Evolutionary conservation across 768 basidiomycete genomes (phyloP), one percentile per base, ranked within the genome.

Genomic region (Suillus subluteus): DNA sequence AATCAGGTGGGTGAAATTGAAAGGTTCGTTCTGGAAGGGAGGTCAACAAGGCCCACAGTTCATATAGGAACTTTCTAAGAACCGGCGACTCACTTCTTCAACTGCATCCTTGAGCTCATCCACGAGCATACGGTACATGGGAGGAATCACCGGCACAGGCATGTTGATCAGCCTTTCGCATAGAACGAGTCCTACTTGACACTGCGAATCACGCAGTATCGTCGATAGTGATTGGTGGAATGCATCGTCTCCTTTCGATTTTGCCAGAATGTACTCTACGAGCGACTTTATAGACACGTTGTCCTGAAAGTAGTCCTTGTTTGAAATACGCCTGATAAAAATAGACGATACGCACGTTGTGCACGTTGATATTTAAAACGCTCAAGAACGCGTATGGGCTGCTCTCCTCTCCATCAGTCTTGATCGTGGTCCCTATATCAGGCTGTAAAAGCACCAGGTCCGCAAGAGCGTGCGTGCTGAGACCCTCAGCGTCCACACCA

Each of bases 111-210:
- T 81, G n/a, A 98, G 81, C 76, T 99, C 97, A 58, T 92, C 88
- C 0, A 82, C 79, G 30, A 99, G 83, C 92, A 98, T 95, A 54
- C 83, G 83, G 77, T 96, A 98, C 89, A 98, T 91, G 1, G 95
- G 96, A 6, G 95, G 91, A 11, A 96, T 84, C 43, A 96, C 88
- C 71, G 98, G 94, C 16, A 95, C 91, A 0, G 97, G 97, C 90
- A 99, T 96, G 76, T 99, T 99, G 70, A 98, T 84, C 62, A 99
- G 82, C 0, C 97, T 84, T 76, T 98, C 95, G 69, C 90, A 92
- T 69, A 99, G 82, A 11, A 98, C 83, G 21, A 98, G 83, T 2
- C 94, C 97, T 56, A 97, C 87, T 67, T 91, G 87, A 18, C 82
- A 80, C 44, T 80, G 77, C 43, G 72, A 40, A 12, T 65, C 13